These are phyloP conservation scores for Liriodendron chinense DNA, from an alignment of 164 flowering plant genomes.

Conservation along the genomic window DNA sequence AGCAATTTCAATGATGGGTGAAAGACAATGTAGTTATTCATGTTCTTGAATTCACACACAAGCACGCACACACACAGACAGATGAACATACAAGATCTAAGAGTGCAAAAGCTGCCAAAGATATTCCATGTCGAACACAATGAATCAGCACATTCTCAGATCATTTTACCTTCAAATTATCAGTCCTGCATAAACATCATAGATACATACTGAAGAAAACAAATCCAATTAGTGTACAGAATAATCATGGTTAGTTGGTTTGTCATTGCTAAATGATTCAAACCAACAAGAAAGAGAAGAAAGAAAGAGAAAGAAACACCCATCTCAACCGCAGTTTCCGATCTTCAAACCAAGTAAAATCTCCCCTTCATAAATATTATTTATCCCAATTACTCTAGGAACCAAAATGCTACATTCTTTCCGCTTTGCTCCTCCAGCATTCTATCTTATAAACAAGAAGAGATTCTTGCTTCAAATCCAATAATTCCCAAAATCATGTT, in stretches of 20 bases:
- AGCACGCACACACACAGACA: background rate
- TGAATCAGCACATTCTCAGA: background rate
- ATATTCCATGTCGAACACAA: background rate
- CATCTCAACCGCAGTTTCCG: background rate
- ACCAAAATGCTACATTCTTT: slow-evolving; percentile 49
- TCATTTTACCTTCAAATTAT: slow-evolving; percentile 3
- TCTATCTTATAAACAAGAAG: slow-evolving; percentile 43
- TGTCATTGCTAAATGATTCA: background rate
- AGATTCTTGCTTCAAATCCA: slow-evolving; percentile 28
- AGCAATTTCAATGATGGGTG: background rate
- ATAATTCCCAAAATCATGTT: slow-evolving; percentile 35
- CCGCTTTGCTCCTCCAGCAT: slow-evolving; percentile 31
- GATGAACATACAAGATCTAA: slow-evolving; percentile 3
- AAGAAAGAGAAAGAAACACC: slow-evolving; percentile 4
- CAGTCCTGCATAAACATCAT: background rate
- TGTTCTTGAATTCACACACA: background rate
- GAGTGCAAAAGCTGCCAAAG: background rate
- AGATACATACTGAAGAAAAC: slow-evolving; percentile 3
- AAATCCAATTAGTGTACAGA: background rate
- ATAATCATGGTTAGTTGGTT: background rate
- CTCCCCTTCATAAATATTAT: slow-evolving; percentile 29
- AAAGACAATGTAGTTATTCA: background rate
- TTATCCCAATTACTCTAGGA: slow-evolving; percentile 31
- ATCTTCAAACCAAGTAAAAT: slow-evolving; percentile 19
- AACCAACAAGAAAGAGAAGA: slow-evolving; percentile 1